Evolutionary conservation across 371 early-diverging fungal species (phyloP), one percentile per base, ranked within the genome.

Genomic region (Mucor plumbeus): DNA sequence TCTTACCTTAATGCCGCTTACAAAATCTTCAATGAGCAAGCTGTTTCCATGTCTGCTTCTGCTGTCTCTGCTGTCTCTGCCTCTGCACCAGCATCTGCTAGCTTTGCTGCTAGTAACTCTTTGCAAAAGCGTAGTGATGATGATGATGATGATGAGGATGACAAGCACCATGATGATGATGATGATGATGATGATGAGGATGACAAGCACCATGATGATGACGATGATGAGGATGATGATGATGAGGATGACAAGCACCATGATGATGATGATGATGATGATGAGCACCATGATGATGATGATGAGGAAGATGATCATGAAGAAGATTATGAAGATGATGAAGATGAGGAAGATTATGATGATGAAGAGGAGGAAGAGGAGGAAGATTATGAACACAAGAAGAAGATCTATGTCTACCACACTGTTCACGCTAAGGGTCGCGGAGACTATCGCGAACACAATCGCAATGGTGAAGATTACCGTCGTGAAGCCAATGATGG

Each of bases 31-130:
- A 53, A 53, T 11, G 38, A 38, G 1, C 17, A 39, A 26, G 71
- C 55, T 10, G 69, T 69, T 13, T 59, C 73, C 57, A 80, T 72
- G 54, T 66, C 72, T 47, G 75, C 75, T 10, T 56, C 71, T 68
- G 63, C n/a, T n/a, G n/a, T n/a, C n/a, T n/a, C n/a, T n/a, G n/a
- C n/a, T n/a, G n/a, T n/a, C n/a, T n/a, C n/a, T n/a, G n/a, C n/a
- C n/a, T n/a, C n/a, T n/a, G 57, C 57, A 8, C 36, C 59, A 19
- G 63, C 53, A 21, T 53, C 50, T 40, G 19, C 44, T 36, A 31
- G 26, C 26, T 14, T 47, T 35, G 36, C 48, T 48, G 34, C 62
- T 13, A 36, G 35, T 6, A 56, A 17, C 56, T 56, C 36, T 44
- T 61, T 31, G 21, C 39, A 59, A 48, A 33, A 65, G 33, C 50